A percentile compares a stretch with the other conserved stretches of the same genome.
These are phyloP conservation scores for Cercophora scortea DNA, from an alignment of 495 filamentous ascomycete genomes.

Conservation along the genomic window DNA sequence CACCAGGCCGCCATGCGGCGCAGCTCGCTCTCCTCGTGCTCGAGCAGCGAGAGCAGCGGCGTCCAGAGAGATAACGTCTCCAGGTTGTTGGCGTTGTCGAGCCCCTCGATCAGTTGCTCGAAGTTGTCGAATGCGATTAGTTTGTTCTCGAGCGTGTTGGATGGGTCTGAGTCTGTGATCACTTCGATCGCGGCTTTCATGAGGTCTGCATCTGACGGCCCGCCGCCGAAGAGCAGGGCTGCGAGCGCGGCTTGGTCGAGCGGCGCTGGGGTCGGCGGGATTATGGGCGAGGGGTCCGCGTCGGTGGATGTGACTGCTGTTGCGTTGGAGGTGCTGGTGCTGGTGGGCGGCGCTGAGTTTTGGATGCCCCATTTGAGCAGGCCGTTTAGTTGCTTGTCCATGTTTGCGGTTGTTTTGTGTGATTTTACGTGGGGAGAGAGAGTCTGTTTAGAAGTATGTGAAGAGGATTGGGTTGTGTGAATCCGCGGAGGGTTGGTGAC, in stretches of 20 bases:
- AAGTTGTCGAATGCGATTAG: slow-evolving; percentile 92
- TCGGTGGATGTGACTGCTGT: slow-evolving; percentile 23
- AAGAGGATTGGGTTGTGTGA: neutral
- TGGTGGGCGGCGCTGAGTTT: slow-evolving; percentile 32
- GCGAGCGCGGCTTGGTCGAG: slow-evolving; percentile 61
- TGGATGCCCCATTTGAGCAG: slow-evolving; percentile 94
- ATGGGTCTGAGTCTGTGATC: slow-evolving; percentile 51
- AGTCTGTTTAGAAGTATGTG: neutral
- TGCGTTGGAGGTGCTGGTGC: slow-evolving; percentile 26
- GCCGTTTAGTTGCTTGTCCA: slow-evolving; percentile 46
- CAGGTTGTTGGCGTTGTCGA: slow-evolving; percentile 95
- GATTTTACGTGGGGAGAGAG: too few species aligned
- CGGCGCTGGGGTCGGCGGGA: slow-evolving; percentile 22
- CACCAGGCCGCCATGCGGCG: slow-evolving; percentile 85
- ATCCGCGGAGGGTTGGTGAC: too few species aligned
- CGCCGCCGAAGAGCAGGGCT: slow-evolving; percentile 61
- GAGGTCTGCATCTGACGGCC: slow-evolving; percentile 77
- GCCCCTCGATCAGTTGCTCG: slow-evolving; percentile 79
- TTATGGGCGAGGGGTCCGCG: neutral
- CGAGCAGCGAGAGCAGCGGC: slow-evolving; percentile 61
- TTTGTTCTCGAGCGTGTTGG: slow-evolving; percentile 63
- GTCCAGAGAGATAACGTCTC: slow-evolving; percentile 71
- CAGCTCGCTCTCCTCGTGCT: slow-evolving; percentile 60
- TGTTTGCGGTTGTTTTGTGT: slow-evolving; percentile 4
- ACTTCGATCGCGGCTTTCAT: slow-evolving; percentile 79